Conservation (phyloP, 1,139 yeast species). For the Hemisphaericaspora subhashii region DNA sequence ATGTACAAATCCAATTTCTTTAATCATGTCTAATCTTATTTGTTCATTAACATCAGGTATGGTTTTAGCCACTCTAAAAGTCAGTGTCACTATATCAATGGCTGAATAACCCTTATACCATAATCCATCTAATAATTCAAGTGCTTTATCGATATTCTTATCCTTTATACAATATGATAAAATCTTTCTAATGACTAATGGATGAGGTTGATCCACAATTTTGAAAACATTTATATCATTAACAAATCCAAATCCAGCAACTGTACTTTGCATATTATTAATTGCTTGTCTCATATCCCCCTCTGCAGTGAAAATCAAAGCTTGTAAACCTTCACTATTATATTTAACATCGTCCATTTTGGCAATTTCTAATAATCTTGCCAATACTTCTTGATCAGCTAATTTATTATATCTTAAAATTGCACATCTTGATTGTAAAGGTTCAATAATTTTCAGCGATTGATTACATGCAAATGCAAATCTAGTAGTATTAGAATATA, state of each 20-base stretch:
- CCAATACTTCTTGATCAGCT: slow-evolving; percentile 80
- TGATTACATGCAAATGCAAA: slow-evolving; percentile 98
- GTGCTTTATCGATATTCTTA: slow-evolving; percentile 62
- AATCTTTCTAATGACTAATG: slow-evolving; percentile 78
- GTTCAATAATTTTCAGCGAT: slow-evolving; percentile 91
- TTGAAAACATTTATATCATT: slow-evolving; percentile 90
- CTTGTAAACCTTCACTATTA: slow-evolving; percentile 90
- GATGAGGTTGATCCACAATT: slow-evolving; percentile 97
- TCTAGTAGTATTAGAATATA: slow-evolving; percentile 89
- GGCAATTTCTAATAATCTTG: slow-evolving; percentile 71
- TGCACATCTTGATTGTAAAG: slow-evolving; percentile 95
- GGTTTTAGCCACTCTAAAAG: slow-evolving; percentile 83
- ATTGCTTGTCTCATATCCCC: slow-evolving; percentile 99
- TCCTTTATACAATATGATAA: slow-evolving; percentile 49
- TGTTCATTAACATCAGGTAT: slow-evolving; percentile 67
- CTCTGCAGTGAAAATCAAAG: slow-evolving; percentile 93
- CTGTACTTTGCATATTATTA: slow-evolving; percentile 90
- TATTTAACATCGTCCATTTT: slow-evolving; percentile 71
- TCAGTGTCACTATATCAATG: slow-evolving; percentile 86
- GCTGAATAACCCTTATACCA: slow-evolving; percentile 95
- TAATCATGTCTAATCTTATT: slow-evolving; percentile 70
- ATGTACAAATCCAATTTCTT: slow-evolving; percentile 86
- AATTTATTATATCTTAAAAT: slow-evolving; percentile 81
- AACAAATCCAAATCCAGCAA: slow-evolving; percentile 89
- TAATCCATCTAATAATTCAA: slow-evolving; percentile 63